Evolutionary conservation across 2,329 filamentous ascomycete genomes (phyloP).

Genomic region (Hirsutella rhossiliensis): DNA sequence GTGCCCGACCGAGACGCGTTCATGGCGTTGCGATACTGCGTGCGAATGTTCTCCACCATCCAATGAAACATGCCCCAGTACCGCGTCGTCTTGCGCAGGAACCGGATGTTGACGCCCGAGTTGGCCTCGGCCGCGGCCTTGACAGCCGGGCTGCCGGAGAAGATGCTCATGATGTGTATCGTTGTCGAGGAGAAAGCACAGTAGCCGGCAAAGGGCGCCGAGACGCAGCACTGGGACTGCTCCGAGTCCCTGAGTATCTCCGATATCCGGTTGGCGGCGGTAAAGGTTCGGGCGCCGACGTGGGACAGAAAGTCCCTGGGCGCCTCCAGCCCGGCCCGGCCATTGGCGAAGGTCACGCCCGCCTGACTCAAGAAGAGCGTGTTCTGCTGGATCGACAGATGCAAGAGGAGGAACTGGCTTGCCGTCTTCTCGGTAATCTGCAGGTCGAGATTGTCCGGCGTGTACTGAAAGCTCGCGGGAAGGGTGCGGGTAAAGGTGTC

Average conservation of each 20-base stretch:
- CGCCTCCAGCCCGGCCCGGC: constrained; percentile 54
- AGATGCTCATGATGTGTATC: constrained; percentile 87
- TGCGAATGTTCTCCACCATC: constrained; percentile 84
- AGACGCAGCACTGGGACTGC: constrained; percentile 54
- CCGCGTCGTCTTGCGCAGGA: constrained; percentile 87
- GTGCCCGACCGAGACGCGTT: constrained; percentile 64
- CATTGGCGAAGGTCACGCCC: constrained; percentile 59
- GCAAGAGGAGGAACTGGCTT: constrained; percentile 86
- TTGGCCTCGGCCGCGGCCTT: constrained; percentile 74
- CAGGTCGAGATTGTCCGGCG: constrained; percentile 66
- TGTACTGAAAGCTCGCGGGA: constrained; percentile 63
- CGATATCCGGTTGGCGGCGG: constrained; percentile 79
- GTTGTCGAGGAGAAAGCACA: constrained; percentile 88
- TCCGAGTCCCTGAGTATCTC: constrained; percentile 70
- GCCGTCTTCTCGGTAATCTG: constrained; percentile 77
- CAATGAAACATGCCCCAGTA: constrained; percentile 99
- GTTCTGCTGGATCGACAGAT: constrained; percentile 82
- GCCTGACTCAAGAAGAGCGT: constrained; percentile 84
- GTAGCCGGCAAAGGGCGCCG: constrained; percentile 89
- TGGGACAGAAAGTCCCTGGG: constrained; percentile 68
- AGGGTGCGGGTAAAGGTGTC: constrained; percentile 58
- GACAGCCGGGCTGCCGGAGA: constrained; percentile 67
- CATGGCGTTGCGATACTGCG: constrained; percentile 74
- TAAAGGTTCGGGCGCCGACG: constrained; percentile 63
- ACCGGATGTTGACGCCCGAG: constrained; percentile 77